Conservation (phyloP, 1,284 basidiomycete genomes). For the Ceratobasidium sp. region DNA sequence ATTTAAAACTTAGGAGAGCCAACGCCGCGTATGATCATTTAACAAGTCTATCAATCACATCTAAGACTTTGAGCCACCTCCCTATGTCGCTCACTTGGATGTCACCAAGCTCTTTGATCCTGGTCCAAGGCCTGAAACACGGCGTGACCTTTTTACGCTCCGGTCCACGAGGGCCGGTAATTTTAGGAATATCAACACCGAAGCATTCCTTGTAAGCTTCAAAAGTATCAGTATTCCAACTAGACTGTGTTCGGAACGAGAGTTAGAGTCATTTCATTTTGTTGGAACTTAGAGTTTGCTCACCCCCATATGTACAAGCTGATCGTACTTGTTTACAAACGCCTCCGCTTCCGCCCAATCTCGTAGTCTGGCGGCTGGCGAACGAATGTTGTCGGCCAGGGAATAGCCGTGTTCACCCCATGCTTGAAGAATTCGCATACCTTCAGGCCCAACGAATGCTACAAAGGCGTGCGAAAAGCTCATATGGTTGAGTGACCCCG, state of each 20-base stretch:
- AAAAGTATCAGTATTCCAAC: not conserved
- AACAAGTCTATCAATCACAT: not conserved
- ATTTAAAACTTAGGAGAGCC: not conserved
- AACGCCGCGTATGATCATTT: not conserved
- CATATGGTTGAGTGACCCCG: not conserved
- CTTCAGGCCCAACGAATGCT: slow-evolving; percentile 1
- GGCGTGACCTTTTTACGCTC: not conserved
- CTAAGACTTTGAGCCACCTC: not conserved
- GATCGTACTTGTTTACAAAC: not conserved
- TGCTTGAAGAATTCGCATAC: not conserved
- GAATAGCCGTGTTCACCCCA: slow-evolving; percentile 5
- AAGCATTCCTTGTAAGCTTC: not conserved
- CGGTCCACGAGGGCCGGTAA: not conserved
- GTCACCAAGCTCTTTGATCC: not conserved
- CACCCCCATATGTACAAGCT: slow-evolving; percentile 1
- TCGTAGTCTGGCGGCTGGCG: not conserved
- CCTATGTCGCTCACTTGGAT: not conserved
- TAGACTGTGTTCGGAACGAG: not conserved
- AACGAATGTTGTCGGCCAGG: not conserved
- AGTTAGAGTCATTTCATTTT: not conserved
- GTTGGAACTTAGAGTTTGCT: not conserved
- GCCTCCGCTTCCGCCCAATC: not conserved
- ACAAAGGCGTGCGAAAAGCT: slow-evolving; percentile 12
- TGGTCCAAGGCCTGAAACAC: slow-evolving; percentile 1
- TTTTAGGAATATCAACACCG: not conserved